phyloP scores from a whole-genome alignment of 164 flowering plant genomes.

The Cinnamomum micranthum region DNA sequence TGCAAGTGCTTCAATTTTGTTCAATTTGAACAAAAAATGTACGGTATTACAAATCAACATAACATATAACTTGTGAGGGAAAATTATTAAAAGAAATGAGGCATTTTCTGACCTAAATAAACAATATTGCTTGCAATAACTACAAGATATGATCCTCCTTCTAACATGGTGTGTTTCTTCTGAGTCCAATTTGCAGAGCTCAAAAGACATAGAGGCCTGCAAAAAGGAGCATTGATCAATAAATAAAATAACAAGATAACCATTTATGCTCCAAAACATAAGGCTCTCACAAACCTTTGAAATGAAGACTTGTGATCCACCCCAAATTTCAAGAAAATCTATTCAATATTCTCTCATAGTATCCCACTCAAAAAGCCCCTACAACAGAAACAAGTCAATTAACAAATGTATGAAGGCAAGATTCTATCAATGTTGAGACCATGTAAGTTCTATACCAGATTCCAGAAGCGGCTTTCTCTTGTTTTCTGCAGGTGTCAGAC shows the following conservation, averaged over 20 bases:
- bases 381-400: conserved; percentile 14
- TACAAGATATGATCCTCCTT: no score
- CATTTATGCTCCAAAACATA: not conserved
- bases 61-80: no score
- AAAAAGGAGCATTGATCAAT: not conserved
- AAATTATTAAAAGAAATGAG: no score
- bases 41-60: no score
- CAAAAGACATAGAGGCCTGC: not conserved
- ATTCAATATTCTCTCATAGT: conserved; percentile 9
- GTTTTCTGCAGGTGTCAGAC: conserved; percentile 36
- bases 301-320: not conserved
- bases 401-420: not conserved
- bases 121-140: no score
- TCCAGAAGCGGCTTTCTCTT: conserved; percentile 49
- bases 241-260: not conserved
- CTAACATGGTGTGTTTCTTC: no score
- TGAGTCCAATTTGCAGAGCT: no score
- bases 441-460: conserved; percentile 45
- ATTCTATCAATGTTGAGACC: not conserved
- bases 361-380: conserved; percentile 71
- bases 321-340: not conserved
- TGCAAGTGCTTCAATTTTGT: no score
- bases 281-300: not conserved
- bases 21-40: no score
- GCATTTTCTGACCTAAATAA: no score